Evolutionary conservation across 2,329 filamentous ascomycete species (phyloP).

Genomic region (Colletotrichum liriopes): DNA sequence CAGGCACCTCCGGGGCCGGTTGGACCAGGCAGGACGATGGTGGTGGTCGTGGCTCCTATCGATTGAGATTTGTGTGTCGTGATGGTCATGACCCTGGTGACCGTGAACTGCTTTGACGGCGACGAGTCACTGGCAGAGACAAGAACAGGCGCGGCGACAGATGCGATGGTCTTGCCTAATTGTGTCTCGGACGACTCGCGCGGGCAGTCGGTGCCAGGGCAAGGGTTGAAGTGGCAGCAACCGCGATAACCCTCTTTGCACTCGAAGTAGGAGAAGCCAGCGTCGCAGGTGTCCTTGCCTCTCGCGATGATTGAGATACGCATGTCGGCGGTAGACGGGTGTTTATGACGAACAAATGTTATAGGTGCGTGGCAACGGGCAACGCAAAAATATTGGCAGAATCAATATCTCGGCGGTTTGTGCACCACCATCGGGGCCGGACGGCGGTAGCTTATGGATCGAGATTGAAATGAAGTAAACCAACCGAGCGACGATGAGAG

Average conservation of each 20-base stretch:
- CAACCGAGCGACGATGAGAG: not conserved
- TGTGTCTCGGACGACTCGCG: constrained; percentile 9
- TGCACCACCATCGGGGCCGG: constrained; percentile 2
- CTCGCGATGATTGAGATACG: constrained; percentile 11
- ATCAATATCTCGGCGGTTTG: not conserved
- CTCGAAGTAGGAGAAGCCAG: constrained; percentile 54
- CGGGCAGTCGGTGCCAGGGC: constrained; percentile 53
- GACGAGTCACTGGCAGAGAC: constrained; percentile 2
- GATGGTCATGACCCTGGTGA: not conserved
- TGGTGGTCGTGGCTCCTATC: constrained; percentile 1
- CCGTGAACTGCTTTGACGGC: not conserved
- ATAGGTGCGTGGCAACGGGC: not conserved
- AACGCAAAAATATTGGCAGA: not conserved
- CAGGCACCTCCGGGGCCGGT: constrained; percentile 24
- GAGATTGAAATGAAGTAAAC: not conserved
- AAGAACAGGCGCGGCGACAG: constrained; percentile 33
- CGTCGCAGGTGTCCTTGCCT: constrained; percentile 3
- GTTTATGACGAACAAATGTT: not conserved
- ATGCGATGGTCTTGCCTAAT: constrained; percentile 17
- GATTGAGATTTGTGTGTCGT: constrained; percentile 1
- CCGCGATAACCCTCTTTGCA: constrained; percentile 54
- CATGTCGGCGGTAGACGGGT: constrained; percentile 21
- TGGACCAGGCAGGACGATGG: not conserved
- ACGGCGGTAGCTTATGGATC: not conserved
- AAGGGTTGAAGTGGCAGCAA: constrained; percentile 64